These are phyloP conservation scores for Arthroderma uncinatum DNA, from an alignment of 2,329 filamentous ascomycete genomes.

Conservation along the genomic window DNA sequence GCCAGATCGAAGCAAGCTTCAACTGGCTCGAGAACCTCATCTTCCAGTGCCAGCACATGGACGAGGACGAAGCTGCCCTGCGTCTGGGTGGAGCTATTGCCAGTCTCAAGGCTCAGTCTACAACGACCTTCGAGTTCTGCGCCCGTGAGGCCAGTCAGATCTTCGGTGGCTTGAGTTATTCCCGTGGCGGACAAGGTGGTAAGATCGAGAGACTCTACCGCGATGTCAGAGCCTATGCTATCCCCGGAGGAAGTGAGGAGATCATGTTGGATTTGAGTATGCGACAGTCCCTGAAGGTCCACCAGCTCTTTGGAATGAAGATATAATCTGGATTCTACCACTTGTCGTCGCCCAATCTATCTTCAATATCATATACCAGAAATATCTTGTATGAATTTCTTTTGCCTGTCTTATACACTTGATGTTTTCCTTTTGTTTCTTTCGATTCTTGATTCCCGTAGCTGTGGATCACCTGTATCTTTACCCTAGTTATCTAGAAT, in stretches of 20 bases:
- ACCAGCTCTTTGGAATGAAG: constrained; percentile 92
- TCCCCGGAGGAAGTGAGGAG: constrained; percentile 91
- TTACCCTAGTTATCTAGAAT: background rate
- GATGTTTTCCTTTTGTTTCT: background rate
- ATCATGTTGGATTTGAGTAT: constrained; percentile 98
- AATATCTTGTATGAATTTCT: background rate
- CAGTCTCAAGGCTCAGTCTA: constrained; percentile 83
- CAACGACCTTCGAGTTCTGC: constrained; percentile 94
- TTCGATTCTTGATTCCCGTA: background rate
- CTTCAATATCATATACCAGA: background rate
- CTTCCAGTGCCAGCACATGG: constrained; percentile 87
- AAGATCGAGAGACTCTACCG: constrained; percentile 93
- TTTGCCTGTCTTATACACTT: background rate
- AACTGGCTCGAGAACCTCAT: constrained; percentile 94
- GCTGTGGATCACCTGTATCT: background rate
- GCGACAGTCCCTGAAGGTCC: constrained; percentile 76
- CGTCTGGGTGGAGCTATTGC: constrained; percentile 91
- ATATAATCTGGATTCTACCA: constrained; percentile 42
- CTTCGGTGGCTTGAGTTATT: constrained; percentile 89
- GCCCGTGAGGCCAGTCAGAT: constrained; percentile 94
- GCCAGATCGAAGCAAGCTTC: constrained; percentile 94
- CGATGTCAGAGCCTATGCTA: constrained; percentile 90
- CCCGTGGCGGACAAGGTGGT: constrained; percentile 81
- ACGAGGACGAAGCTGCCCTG: constrained; percentile 89
- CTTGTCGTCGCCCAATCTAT: background rate